phyloP scores from a whole-genome alignment of 306 rosid species.

The Begonia loranthoides region DNA sequence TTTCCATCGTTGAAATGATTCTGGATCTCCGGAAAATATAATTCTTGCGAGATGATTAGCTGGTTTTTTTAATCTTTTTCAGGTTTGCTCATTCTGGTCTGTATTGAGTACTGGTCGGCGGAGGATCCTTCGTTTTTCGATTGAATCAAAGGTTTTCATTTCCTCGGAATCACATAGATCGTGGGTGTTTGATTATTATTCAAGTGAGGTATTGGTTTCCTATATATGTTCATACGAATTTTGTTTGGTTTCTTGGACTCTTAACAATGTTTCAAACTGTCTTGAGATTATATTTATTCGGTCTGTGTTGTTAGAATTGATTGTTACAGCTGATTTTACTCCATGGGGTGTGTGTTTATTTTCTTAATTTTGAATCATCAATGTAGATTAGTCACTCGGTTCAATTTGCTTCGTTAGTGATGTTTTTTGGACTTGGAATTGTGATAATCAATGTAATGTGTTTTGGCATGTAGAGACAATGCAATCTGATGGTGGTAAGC shows the following conservation, averaged over 20 bases:
- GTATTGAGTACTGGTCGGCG: constrained; percentile 41
- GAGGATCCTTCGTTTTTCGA: constrained; percentile 49
- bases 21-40: too few species aligned
- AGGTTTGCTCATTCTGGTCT: constrained; percentile 30
- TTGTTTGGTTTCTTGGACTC: not conserved
- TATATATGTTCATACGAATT: not conserved
- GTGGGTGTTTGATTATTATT: constrained; percentile 20
- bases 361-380: not conserved
- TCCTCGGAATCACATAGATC: constrained; percentile 1
- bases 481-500: constrained; percentile 85
- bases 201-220: constrained; percentile 21
- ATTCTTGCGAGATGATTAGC: too few species aligned
- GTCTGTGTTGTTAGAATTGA: constrained; percentile 10
- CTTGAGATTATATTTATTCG: not conserved
- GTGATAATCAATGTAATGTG: constrained; percentile 6
- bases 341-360: too few species aligned
- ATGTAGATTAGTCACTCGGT: too few species aligned
- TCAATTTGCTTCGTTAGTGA: too few species aligned
- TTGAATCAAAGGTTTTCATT: constrained; percentile 39
- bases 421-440: constrained; percentile 10
- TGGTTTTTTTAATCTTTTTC: constrained; percentile 9
- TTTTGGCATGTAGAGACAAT: constrained; percentile 50
- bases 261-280: not conserved
- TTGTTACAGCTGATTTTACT: constrained; percentile 21
- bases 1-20: too few species aligned